Percentiles rank a stretch among this genome's conserved stretches.
These are phyloP conservation scores for Gleditsia sinensis DNA, from an alignment of 306 rosid species.

Conservation along the genomic window DNA sequence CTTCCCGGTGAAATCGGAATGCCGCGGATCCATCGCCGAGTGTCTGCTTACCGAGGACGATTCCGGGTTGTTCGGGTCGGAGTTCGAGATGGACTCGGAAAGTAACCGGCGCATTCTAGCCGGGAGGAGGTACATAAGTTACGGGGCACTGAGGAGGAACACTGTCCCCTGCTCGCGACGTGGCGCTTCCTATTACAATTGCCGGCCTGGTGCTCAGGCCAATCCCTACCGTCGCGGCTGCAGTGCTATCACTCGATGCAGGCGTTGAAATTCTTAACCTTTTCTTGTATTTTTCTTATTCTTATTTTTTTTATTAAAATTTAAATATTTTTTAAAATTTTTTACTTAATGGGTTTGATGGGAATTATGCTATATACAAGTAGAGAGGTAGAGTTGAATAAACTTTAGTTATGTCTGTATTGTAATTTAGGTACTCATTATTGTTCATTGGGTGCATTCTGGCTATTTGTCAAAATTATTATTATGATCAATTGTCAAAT, in stretches of 20 bases:
- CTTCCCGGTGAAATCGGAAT: constrained; percentile 44
- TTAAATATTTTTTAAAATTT: constrained; percentile 6
- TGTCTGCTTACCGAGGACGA: constrained; percentile 60
- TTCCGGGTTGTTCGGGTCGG: constrained; percentile 36
- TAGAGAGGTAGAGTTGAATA: constrained; percentile 42
- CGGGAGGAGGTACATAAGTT: constrained; percentile 67
- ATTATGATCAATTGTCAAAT: not conserved
- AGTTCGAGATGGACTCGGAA: constrained; percentile 87
- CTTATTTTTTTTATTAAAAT: not conserved
- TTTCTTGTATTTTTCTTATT: not conserved
- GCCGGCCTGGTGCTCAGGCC: constrained; percentile 89
- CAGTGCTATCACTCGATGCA: constrained; percentile 80
- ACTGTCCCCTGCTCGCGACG: constrained; percentile 87
- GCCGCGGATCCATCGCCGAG: constrained; percentile 70
- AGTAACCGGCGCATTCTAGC: constrained; percentile 85
- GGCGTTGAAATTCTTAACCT: constrained; percentile 46
- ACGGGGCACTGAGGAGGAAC: constrained; percentile 94
- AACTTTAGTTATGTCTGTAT: constrained; percentile 17
- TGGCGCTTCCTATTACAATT: constrained; percentile 95
- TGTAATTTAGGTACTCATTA: constrained; percentile 37
- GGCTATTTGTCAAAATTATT: constrained; percentile 4
- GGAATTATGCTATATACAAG: constrained; percentile 32
- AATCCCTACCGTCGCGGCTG: constrained; percentile 93
- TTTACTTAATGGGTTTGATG: constrained; percentile 33
- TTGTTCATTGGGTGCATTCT: constrained; percentile 9